Evolutionary conservation across 1,284 basidiomycete genomes (phyloP).

Genomic region (Coniophora puteana): DNA sequence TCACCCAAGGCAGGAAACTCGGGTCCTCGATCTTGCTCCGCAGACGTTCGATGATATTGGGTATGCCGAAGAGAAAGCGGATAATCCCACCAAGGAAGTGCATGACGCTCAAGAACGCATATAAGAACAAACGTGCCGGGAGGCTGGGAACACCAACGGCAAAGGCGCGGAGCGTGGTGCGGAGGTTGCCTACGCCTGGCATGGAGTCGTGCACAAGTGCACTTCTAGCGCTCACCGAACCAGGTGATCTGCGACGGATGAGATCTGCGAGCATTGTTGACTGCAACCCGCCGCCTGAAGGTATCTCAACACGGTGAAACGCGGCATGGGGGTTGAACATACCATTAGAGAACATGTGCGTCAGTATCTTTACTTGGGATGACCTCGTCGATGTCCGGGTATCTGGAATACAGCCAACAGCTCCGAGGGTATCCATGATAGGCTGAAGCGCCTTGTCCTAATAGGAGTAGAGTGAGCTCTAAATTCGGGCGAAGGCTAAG

Average conservation of each 20-base stretch:
- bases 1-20: conserved; percentile 42
- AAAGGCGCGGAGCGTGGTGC: conserved; percentile 35
- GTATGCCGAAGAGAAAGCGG: conserved; percentile 13
- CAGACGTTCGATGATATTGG: conserved; percentile 19
- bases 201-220: conserved; percentile 50
- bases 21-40: conserved; percentile 30
- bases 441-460: conserved; percentile 33
- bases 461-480: not conserved
- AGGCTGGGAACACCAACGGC: conserved; percentile 33
- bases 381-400: no score
- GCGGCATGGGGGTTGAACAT: conserved; percentile 3
- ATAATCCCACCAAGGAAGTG: conserved; percentile 14
- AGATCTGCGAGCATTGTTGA: conserved; percentile 35
- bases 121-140: conserved; percentile 23
- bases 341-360: conserved; percentile 59
- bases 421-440: conserved; percentile 36
- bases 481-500: no score
- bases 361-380: conserved; percentile 29
- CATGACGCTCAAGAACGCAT: conserved; percentile 20
- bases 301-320: not conserved
- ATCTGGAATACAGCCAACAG: conserved; percentile 33
- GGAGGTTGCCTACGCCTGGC: conserved; percentile 35
- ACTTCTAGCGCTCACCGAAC: conserved; percentile 18
- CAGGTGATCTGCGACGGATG: conserved; percentile 26
- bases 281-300: conserved; percentile 42